These are phyloP conservation scores for Botrytis fragariae DNA, from an alignment of 2,329 filamentous ascomycete species.

Conservation along the genomic window DNA sequence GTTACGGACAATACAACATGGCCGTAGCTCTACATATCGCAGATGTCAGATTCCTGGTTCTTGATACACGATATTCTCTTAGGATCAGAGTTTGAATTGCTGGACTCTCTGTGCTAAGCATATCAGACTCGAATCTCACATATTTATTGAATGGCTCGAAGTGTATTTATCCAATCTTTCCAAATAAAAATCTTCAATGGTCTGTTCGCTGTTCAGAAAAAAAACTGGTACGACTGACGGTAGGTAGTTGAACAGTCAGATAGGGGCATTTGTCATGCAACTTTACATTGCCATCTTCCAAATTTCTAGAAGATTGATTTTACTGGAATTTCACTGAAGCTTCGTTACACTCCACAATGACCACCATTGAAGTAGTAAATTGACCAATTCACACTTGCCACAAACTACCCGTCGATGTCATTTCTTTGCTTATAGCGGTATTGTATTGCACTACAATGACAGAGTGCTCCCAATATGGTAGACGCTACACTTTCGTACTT, in stretches of 20 bases:
- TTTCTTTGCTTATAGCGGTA: not conserved
- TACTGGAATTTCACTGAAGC: not conserved
- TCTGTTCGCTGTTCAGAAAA: not conserved
- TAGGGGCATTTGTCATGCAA: not conserved
- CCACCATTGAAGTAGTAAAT: not conserved
- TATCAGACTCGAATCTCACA: not conserved
- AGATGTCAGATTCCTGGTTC: not conserved
- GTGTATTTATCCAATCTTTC: not conserved
- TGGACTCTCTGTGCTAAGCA: not conserved
- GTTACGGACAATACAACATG: not conserved
- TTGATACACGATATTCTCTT: not conserved
- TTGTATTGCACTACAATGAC: not conserved
- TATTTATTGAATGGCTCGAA: not conserved
- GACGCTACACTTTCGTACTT: not conserved
- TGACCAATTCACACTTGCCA: not conserved
- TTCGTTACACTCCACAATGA: not conserved
- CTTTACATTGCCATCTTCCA: not conserved
- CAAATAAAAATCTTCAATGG: not conserved
- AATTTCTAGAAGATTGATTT: not conserved
- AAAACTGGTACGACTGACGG: not conserved
- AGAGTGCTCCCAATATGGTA: not conserved
- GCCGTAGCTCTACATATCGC: not conserved
- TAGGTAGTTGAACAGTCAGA: not conserved
- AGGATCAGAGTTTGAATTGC: not conserved
- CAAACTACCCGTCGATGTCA: not conserved